Evolutionary conservation across 2,329 filamentous ascomycete species (phyloP), one percentile per base, ranked within the genome.

Genomic region (Nothophoma quercina): DNA sequence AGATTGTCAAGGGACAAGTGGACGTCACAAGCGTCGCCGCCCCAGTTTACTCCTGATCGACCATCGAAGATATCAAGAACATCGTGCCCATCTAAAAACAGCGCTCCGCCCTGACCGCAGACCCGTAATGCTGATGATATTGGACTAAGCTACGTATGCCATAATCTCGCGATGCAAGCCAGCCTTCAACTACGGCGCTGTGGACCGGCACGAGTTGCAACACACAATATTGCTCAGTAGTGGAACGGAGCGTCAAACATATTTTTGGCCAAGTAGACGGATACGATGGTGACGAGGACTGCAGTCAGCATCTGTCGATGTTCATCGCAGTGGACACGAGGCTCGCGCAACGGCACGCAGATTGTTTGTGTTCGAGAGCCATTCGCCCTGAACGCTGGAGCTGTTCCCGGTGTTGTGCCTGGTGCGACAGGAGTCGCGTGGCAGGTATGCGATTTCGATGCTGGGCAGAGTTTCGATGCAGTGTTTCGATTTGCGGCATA

Each of bases 1-100:
- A 30, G 13, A 23, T 15, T 26, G 28, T 32, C 28, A 30, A 43
- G n/a, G n/a, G 26, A 7, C 43, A 12, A n/a, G n/a, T 28, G 4
- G 25, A 22, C 35, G 25, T 40, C 26, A 45, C 34, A 34, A 19
- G 13, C 42, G 40, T 22, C 35, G 32, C 35, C 36, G 42, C 42
- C 35, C 19, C 36, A 22, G 15, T 19, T 12, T 18, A 15, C 42
- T 42, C 30, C 13, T 38, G 25, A 32, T 32, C 38, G 32, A 15
- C 43, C 25, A 50, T 50, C 46, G 46, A 36, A n/a, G n/a, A 52
- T 38, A 32, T 28, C 18, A 42, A 52, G 49, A 29, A 13, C 35
- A 51, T 46, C 49, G 48, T 35, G 7, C 25, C 19, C 40, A 2
- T 19, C 26, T 34, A n/a, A 36, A 33, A 26, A 19, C 29, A 8